phyloP scores from a whole-genome alignment of 2,329 filamentous ascomycete genomes.

The Aspergillus fructus region DNA sequence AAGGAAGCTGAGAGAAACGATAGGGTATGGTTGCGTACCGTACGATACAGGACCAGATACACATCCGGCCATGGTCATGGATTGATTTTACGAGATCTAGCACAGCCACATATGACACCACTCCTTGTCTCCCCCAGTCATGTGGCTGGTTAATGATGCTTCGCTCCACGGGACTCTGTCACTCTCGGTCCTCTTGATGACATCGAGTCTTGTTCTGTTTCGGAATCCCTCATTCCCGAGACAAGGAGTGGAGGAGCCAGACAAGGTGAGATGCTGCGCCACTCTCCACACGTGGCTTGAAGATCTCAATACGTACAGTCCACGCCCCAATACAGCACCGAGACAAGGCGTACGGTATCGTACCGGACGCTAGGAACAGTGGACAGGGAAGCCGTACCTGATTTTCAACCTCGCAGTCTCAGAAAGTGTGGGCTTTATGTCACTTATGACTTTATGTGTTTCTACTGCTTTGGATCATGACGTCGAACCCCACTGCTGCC shows the following conservation, averaged over 20 bases:
- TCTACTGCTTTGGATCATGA: conserved; percentile 1
- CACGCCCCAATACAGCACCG: background rate
- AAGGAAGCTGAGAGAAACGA: background rate
- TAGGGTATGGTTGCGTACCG: background rate
- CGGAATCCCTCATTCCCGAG: background rate
- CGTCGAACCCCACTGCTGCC: background rate
- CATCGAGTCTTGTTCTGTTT: background rate
- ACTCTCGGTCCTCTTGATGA: background rate
- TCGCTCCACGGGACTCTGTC: background rate
- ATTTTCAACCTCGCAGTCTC: background rate
- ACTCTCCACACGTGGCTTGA: conserved; percentile 9
- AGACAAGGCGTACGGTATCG: background rate
- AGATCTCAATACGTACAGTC: background rate
- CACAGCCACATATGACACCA: background rate
- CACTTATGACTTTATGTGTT: background rate
- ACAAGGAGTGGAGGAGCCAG: background rate
- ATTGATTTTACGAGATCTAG: background rate
- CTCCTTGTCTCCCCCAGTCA: background rate
- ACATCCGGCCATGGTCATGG: background rate
- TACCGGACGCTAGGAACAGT: background rate
- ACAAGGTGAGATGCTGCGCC: conserved; percentile 8
- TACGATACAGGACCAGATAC: background rate
- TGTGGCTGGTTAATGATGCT: background rate
- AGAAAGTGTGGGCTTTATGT: background rate
- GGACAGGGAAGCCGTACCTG: conserved; percentile 1